These are phyloP conservation scores for Myriosclerotinia scirpicola DNA, from an alignment of 2,329 filamentous ascomycete species.

Conservation along the genomic window DNA sequence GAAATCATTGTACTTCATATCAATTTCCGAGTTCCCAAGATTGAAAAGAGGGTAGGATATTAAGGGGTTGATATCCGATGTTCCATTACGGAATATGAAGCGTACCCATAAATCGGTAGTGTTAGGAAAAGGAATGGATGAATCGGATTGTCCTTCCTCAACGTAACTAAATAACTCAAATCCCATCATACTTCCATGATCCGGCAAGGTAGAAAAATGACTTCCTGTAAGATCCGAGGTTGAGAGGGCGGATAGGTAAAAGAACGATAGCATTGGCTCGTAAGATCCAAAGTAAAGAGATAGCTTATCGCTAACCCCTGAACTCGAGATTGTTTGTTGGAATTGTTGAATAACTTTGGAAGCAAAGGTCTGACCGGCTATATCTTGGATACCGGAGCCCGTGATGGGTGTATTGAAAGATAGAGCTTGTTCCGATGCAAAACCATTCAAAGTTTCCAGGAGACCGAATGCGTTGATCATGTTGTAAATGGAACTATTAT, in stretches of 20 bases:
- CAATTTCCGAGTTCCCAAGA: constrained; percentile 32
- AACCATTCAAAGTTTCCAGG: constrained; percentile 55
- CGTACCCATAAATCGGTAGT: constrained; percentile 50
- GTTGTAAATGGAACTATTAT: constrained; percentile 49
- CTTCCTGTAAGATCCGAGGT: constrained; percentile 48
- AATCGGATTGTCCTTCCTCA: constrained; percentile 28
- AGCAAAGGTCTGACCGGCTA: constrained; percentile 56
- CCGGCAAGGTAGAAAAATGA: constrained; percentile 50
- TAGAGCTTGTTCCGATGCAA: constrained; percentile 70
- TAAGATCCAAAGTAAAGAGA: constrained; percentile 55
- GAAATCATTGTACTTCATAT: constrained; percentile 40
- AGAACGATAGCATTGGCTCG: constrained; percentile 57
- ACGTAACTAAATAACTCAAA: constrained; percentile 63
- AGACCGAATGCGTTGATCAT: constrained; percentile 46
- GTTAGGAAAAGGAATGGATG: constrained; percentile 37
- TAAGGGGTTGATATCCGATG: constrained; percentile 41
- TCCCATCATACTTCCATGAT: constrained; percentile 71
- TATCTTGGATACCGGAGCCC: constrained; percentile 41
- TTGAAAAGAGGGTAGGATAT: constrained; percentile 40
- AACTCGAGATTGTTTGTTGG: constrained; percentile 45
- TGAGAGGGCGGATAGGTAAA: constrained; percentile 49
- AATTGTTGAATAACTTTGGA: constrained; percentile 45
- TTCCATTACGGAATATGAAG: constrained; percentile 56
- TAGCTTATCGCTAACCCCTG: constrained; percentile 48
- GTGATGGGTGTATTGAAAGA: constrained; percentile 60